Base-by-base conservation (phyloP, 2,329 filamentous ascomycete genomes). In the Trichoderma hamatum region DNA sequence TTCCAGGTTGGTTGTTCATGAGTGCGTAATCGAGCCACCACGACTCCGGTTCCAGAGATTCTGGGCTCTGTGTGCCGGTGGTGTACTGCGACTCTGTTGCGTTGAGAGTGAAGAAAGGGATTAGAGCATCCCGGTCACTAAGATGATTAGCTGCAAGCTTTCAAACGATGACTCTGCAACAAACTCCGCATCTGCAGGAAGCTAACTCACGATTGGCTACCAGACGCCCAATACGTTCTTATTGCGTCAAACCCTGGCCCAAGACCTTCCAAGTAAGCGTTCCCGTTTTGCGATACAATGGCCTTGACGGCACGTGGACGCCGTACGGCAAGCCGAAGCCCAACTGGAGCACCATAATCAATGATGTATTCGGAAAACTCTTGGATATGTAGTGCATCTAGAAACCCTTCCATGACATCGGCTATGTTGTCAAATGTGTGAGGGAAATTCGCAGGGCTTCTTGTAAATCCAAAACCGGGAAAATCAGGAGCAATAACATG, bases 331-430 rank as follows among this genome's bases (percentile, higher is more conserved):
- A 89, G 78, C 2, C 86, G 82, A 28, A 88, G 77, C 1, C 82
- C 87, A 0, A 82, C 80, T 0, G 88, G 87, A 0, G 86, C 85
- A 62, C 88, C 88, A 74, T 89, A 89, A 79, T 90, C 87, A 74
- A 90, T 89, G 71, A 89, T 82, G 75, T 89, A 90, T 32, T 88
- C 76, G 16, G 84, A 82, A 76, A 84, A 88, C 36, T 80, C 81
- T 16, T 73, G 70, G 43, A 89, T 78, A 3, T 77, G 70, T 10
- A 89, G 77, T 0, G 79, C 78, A 43, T 83, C 79, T 14, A 88
- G 75, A 72, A 88, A 88, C 7, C 80, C 80, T 11, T 78, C 78
- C 43, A 86, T 78, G 1, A 83, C 85, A 6, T 67, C 74, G 39
- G 86, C 77, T 6, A 89, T 75, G 74, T 80, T 83, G 58, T 80